Evolutionary conservation across 768 basidiomycete genomes (phyloP), one percentile per base, ranked within the genome.

Genomic region (Boletus eberwhitei): DNA sequence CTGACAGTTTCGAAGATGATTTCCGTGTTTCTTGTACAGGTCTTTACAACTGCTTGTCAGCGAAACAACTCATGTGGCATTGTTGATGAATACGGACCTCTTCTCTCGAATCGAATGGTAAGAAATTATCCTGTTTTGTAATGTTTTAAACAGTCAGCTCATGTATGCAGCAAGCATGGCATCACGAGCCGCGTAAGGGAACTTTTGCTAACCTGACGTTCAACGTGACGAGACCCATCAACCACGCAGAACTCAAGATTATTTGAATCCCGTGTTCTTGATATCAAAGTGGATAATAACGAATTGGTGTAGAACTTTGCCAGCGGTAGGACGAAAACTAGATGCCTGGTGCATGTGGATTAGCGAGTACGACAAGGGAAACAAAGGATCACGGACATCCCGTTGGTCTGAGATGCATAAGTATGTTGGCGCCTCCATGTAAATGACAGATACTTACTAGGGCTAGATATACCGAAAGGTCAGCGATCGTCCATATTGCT

Each of bases 231-330:
- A 38, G 64, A 54, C 32, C 35, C 58, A 48, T 66, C 58, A n/a
- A 64, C 64, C 40, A 65, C 63, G 5, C 47, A 59, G n/a, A 68
- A 65, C 34, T 66, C 66, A 2, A 44, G 19, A 21, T 64, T 44
- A 29, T 21, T 37, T 26, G 52, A 9, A 46, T 51, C 63, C 38
- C 65, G 66, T 32, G 58, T 38, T 52, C 70, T 67, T 17, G 71
- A 54, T 58, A 73, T 68, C 41, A 73, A 41, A 6, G 68, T 73
- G 21, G 73, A 74, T 39, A 73, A 48, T 22, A 73, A 46, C 5
- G 71, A 73, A 52, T 73, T 73, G 1, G 72, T 71, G 53, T 73
- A 74, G 29, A 74, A 58, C 49, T 73, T 74, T 36, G 72, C 61
- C 17, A 73, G 55, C 24, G 70, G 53, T 38, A 70, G 61, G n/a